These are phyloP conservation scores for Verbascum thapsus DNA, from an alignment of 257 asterid species.

Conservation along the genomic window DNA sequence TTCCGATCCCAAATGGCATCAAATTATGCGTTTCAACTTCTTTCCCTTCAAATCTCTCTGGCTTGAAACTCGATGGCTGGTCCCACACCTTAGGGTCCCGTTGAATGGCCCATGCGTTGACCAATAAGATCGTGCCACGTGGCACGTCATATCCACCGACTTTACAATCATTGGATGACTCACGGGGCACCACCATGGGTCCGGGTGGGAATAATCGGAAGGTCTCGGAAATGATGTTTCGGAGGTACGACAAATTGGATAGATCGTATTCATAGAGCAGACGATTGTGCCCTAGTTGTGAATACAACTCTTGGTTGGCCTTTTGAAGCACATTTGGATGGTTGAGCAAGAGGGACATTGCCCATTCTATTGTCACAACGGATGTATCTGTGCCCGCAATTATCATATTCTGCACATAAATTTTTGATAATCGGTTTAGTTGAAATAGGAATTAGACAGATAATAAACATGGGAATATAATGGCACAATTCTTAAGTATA, in stretches of 20 bases:
- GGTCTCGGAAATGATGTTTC: slow-evolving; percentile 25
- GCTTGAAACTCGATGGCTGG: slow-evolving; percentile 38
- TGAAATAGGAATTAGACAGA: no score
- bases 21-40: slow-evolving; percentile 31
- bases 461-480: no score
- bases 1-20: slow-evolving; percentile 47
- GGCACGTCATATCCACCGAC: slow-evolving; percentile 48
- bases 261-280: slow-evolving; percentile 23
- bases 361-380: slow-evolving; percentile 32
- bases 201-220: slow-evolving; percentile 34
- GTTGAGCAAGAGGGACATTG: slow-evolving; percentile 31
- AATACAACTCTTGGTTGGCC: slow-evolving; percentile 25
- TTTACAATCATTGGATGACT: slow-evolving; percentile 40
- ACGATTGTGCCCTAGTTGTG: not conserved
- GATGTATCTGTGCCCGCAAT: slow-evolving; percentile 32
- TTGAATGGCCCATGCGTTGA: slow-evolving; percentile 48
- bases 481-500: no score
- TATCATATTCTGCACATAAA: slow-evolving; percentile 18
- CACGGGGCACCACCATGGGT: slow-evolving; percentile 44
- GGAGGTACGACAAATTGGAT: slow-evolving; percentile 26
- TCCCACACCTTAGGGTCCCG: slow-evolving; percentile 45
- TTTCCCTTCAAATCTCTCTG: slow-evolving; percentile 42
- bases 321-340: slow-evolving; percentile 21
- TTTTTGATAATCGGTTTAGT: not conserved
- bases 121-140: slow-evolving; percentile 36